These are phyloP conservation scores for Diplotaxis tenuifolia DNA, from an alignment of 345 rosid genomes.

Conservation along the genomic window DNA sequence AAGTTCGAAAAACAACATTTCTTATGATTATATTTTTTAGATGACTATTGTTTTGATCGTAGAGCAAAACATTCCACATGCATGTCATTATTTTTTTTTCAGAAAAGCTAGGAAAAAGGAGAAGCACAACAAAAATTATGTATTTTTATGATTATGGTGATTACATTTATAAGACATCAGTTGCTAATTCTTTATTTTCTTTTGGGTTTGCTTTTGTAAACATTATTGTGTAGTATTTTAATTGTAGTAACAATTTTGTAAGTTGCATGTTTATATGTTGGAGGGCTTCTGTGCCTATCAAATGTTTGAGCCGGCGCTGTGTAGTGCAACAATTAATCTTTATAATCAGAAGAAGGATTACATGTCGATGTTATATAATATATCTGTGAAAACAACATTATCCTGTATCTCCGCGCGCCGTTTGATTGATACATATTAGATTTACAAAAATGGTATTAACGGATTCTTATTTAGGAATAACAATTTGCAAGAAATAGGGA, in stretches of 20 bases:
- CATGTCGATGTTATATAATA: slow-evolving; percentile 11
- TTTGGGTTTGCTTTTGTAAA: not conserved
- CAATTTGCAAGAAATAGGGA: not conserved
- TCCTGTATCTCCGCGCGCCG: slow-evolving; percentile 19
- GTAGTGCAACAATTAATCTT: slow-evolving; percentile 6
- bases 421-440: slow-evolving; percentile 11
- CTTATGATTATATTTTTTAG: not conserved
- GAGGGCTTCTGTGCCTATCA: not conserved
- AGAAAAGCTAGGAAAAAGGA: not conserved
- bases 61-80: no score
- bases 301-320: not conserved
- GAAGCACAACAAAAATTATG: not conserved
- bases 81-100: no score
- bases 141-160: not conserved
- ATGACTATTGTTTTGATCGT: not conserved
- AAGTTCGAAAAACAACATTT: not conserved
- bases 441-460: not conserved
- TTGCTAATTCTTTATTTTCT: not conserved
- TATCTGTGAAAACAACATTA: slow-evolving; percentile 1
- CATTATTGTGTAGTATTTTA: not conserved
- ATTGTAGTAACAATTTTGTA: not conserved
- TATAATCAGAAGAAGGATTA: slow-evolving; percentile 27
- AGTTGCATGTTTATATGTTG: not conserved
- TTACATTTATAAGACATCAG: not conserved
- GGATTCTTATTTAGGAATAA: not conserved